phyloP scores from a whole-genome alignment of 257 asterid species.

The Mitragyna speciosa region DNA sequence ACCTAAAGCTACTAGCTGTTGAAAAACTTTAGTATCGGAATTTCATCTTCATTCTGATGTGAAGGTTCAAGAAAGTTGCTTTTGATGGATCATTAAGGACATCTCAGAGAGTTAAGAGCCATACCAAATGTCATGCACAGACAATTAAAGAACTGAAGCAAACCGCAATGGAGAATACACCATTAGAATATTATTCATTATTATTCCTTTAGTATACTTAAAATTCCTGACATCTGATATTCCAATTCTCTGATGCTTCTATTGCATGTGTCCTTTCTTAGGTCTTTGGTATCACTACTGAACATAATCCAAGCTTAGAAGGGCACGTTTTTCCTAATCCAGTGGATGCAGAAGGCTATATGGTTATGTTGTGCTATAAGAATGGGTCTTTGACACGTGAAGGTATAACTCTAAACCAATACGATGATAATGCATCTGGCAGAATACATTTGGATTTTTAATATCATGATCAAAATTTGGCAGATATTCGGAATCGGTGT shows the following conservation, averaged over 20 bases:
- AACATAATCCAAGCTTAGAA: constrained; percentile 76
- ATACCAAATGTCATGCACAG: not conserved
- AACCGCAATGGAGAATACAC: not conserved
- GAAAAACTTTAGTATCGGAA: not conserved
- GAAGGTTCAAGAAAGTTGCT: not conserved
- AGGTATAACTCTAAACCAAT: constrained; percentile 44
- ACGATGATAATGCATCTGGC: not conserved
- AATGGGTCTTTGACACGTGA: constrained; percentile 95
- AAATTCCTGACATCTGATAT: too few relatives aligned
- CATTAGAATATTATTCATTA: not conserved
- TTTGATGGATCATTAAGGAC: not conserved
- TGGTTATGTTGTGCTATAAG: constrained; percentile 92
- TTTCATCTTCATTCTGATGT: not conserved
- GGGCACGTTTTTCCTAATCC: constrained; percentile 97
- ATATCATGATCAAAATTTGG: not conserved
- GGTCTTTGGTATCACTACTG: constrained; percentile 76
- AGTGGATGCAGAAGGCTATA: constrained; percentile 69
- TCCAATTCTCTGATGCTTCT: constrained; percentile 1
- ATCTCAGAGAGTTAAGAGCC: not conserved
- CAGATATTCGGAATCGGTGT: constrained; percentile 66
- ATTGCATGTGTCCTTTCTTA: not conserved
- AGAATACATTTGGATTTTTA: not conserved
- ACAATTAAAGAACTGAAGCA: not conserved
- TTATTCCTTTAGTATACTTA: not conserved
- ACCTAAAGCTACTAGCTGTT: not conserved